Evolutionary conservation across 306 rosid genomes (phyloP).

Genomic region (Lathyrus tuberosus): DNA sequence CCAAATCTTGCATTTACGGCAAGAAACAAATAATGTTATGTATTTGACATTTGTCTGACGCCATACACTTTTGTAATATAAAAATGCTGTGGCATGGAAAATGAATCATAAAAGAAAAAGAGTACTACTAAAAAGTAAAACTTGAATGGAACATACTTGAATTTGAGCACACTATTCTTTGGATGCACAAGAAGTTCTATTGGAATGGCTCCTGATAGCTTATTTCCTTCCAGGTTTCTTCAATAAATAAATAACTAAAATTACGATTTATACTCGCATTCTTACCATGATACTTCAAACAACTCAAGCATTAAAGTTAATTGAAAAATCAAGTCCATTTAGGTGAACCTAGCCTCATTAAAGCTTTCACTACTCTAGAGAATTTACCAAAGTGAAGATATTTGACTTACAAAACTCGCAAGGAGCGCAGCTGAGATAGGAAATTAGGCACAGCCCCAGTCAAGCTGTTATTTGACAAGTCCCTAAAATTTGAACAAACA

Average conservation of each 20-base stretch:
- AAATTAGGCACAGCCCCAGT: constrained; percentile 43
- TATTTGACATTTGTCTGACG: not conserved
- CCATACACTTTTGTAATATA: not conserved
- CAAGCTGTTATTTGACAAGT: constrained; percentile 47
- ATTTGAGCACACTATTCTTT: constrained; percentile 30
- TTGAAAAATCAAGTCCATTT: not conserved
- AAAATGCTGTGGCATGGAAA: not conserved
- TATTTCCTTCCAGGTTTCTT: constrained; percentile 50
- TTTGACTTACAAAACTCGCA: constrained; percentile 45
- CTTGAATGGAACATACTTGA: constrained; percentile 38
- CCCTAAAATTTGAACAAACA: constrained; percentile 32
- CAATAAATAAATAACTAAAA: not conserved
- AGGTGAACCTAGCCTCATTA: not conserved
- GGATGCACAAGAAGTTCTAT: constrained; percentile 30
- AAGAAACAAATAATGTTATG: constrained; percentile 21
- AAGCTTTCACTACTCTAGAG: not conserved
- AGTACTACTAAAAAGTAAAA: constrained; percentile 8
- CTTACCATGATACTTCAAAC: constrained; percentile 16
- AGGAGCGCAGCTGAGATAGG: constrained; percentile 37
- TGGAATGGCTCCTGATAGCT: constrained; percentile 49
- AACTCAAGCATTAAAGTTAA: not conserved
- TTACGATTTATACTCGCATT: constrained; percentile 2
- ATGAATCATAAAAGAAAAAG: constrained; percentile 9
- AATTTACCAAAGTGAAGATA: constrained; percentile 16
- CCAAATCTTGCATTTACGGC: constrained; percentile 46